phyloP scores from a whole-genome alignment of 179 eudicot genomes.

The Spinacia oleracea region DNA sequence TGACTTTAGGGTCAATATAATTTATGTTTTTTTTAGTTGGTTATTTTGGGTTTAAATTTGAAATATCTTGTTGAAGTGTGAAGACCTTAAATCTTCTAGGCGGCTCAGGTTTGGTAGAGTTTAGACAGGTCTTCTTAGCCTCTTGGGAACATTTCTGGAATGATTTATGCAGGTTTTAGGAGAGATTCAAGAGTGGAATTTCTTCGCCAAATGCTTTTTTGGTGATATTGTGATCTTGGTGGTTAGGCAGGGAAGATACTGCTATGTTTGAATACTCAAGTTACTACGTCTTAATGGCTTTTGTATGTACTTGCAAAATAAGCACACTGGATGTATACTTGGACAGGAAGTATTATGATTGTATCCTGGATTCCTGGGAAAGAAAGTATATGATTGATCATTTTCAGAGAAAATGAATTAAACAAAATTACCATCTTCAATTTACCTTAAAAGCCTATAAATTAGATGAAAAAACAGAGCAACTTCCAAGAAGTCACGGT shows the following conservation, averaged over 20 bases:
- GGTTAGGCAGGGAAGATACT: background rate
- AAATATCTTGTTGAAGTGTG: background rate
- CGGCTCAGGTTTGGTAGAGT: background rate
- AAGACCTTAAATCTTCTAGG: background rate
- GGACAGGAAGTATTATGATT: background rate
- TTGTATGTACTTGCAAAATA: background rate
- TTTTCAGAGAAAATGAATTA: background rate
- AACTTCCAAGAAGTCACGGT: background rate
- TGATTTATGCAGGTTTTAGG: background rate
- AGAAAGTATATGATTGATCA: background rate
- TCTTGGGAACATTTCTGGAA: background rate
- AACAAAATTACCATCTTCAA: background rate
- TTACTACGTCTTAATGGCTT: background rate
- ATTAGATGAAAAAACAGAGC: background rate
- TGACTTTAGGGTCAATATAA: background rate
- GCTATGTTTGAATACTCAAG: background rate
- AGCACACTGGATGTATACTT: background rate
- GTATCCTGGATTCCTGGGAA: too few relatives aligned
- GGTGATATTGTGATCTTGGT: background rate
- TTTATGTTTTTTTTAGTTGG: background rate
- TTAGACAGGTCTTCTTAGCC: background rate
- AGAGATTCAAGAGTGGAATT: background rate
- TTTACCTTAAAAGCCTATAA: background rate
- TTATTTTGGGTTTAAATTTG: background rate
- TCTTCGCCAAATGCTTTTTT: background rate